These are phyloP conservation scores for Candida chauliodis DNA, from an alignment of 805 yeast genomes.

Conservation along the genomic window DNA sequence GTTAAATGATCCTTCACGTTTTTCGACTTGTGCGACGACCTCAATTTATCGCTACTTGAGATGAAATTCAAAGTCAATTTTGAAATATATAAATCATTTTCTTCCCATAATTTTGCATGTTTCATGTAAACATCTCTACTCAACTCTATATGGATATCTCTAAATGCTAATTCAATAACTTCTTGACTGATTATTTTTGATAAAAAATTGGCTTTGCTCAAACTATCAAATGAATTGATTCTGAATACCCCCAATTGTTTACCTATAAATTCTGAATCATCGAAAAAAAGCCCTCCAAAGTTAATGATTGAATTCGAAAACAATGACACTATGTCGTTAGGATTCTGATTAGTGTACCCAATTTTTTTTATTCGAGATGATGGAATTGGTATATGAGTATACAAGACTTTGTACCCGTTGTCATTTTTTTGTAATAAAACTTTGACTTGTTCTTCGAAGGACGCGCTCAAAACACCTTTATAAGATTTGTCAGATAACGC, in stretches of 20 bases:
- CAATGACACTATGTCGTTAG: conserved; percentile 26
- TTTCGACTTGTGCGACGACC: conserved; percentile 40
- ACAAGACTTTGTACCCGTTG: conserved; percentile 27
- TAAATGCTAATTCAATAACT: conserved; percentile 44
- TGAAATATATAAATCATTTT: conserved; percentile 40
- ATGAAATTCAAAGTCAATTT: conserved; percentile 37
- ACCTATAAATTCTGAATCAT: conserved; percentile 35
- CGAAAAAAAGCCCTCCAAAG: conserved; percentile 46
- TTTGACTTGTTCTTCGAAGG: conserved; percentile 34
- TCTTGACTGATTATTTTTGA: conserved; percentile 46
- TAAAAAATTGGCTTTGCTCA: conserved; percentile 47
- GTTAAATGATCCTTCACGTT: conserved; percentile 35
- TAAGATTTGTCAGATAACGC: conserved; percentile 39
- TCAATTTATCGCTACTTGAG: conserved; percentile 36
- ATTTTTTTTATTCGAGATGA: conserved; percentile 29
- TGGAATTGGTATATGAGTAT: conserved; percentile 29
- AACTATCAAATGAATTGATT: conserved; percentile 48
- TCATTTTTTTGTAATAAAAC: conserved; percentile 30
- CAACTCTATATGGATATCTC: conserved; percentile 36
- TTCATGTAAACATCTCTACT: conserved; percentile 32
- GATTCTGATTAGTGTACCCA: conserved; percentile 33
- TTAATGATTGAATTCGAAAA: conserved; percentile 35
- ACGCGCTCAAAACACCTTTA: conserved; percentile 45
- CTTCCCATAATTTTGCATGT: conserved; percentile 46
- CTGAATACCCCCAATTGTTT: conserved; percentile 51